Percentiles rank a stretch among this genome's conserved stretches.
Conservation (phyloP, 495 filamentous ascomycete genomes). For the Xanthoparmelia taractica region DNA sequence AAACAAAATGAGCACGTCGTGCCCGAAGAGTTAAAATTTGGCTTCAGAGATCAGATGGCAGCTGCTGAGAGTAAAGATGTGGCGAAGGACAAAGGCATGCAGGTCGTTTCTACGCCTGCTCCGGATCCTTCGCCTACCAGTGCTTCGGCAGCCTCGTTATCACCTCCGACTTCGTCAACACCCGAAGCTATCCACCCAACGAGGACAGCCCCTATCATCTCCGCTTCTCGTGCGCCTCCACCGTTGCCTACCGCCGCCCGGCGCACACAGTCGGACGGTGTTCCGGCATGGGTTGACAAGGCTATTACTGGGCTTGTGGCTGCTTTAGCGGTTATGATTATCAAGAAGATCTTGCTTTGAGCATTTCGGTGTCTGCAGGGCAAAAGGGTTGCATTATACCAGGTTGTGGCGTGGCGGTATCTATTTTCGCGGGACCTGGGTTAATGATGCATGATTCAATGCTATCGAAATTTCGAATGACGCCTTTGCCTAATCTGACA, state of each 20-base stretch:
- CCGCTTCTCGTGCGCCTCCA: not conserved
- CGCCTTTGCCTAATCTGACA: not conserved
- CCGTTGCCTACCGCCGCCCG: slow-evolving; percentile 6
- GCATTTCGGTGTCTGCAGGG: not conserved
- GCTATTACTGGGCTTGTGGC: slow-evolving; percentile 47
- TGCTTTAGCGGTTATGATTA: slow-evolving; percentile 41
- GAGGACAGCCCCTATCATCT: slow-evolving; percentile 5
- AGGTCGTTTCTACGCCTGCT: not conserved
- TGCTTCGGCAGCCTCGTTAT: slow-evolving; percentile 12
- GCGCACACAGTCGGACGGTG: slow-evolving; percentile 22
- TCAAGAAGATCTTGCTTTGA: slow-evolving; percentile 30
- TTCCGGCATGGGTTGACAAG: slow-evolving; percentile 48
- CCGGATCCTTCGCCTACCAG: not conserved
- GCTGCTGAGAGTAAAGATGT: slow-evolving; percentile 36
- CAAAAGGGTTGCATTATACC: slow-evolving; percentile 2
- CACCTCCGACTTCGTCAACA: slow-evolving; percentile 16
- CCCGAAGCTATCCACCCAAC: slow-evolving; percentile 3
- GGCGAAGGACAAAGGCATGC: slow-evolving; percentile 20
- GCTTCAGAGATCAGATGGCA: slow-evolving; percentile 38
- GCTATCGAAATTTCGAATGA: not conserved
- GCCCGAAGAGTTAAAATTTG: slow-evolving; percentile 43
- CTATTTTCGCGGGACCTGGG: not conserved
- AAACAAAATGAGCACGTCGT: slow-evolving; percentile 33
- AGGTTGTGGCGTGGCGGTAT: not conserved
- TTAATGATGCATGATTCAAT: not conserved